These are phyloP conservation scores for Huntiella abstrusa DNA, from an alignment of 2,329 filamentous ascomycete genomes.

Conservation along the genomic window DNA sequence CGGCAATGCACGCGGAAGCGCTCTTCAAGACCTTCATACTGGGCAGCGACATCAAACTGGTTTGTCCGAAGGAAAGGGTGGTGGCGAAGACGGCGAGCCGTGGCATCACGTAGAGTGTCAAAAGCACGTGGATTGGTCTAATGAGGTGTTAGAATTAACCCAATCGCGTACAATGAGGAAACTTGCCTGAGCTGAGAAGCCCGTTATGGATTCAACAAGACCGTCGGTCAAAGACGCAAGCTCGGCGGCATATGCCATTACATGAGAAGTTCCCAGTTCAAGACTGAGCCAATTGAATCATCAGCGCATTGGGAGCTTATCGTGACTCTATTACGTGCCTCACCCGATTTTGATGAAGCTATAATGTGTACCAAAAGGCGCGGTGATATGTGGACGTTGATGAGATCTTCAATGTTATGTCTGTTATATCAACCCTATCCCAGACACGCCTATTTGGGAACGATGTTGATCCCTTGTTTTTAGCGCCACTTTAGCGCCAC, in stretches of 20 bases:
- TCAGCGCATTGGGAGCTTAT: no score
- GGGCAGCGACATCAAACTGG: conserved; percentile 51
- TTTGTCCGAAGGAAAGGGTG: conserved; percentile 48
- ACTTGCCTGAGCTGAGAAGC: conserved; percentile 32
- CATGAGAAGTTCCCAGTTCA: neutral
- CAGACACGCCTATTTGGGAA: no score
- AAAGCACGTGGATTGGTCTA: conserved; percentile 17
- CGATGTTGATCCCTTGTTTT: no score
- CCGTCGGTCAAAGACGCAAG: conserved; percentile 49
- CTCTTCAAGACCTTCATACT: conserved; percentile 58
- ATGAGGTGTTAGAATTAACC: neutral
- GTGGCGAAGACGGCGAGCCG: conserved; percentile 25
- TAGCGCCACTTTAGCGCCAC: no score
- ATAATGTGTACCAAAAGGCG: no score
- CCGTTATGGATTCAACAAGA: conserved; percentile 46
- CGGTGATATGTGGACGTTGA: no score
- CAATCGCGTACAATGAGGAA: conserved; percentile 13
- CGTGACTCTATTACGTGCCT: no score
- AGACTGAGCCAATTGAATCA: no score
- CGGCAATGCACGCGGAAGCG: conserved; percentile 66
- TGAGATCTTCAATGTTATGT: no score
- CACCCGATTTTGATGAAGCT: no score
- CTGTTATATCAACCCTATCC: no score
- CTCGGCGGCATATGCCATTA: conserved; percentile 53
- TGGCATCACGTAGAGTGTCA: conserved; percentile 14